Evolutionary conservation across 805 yeast species (phyloP).

Genomic region (Cyberlindnera mrakii): DNA sequence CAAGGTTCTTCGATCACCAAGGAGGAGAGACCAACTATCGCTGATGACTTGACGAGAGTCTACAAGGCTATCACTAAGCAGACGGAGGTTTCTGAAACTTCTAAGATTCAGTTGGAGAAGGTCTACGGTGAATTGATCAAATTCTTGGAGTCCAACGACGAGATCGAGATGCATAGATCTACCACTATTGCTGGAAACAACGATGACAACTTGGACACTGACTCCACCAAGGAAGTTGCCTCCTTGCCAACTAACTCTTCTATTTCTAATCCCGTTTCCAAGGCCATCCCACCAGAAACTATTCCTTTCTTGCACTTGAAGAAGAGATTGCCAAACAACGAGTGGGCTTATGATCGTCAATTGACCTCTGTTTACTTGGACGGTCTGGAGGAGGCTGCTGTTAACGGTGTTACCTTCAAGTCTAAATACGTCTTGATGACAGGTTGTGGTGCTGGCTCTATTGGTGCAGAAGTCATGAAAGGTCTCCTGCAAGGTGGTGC

Average conservation of each 20-base stretch:
- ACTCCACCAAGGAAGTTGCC: constrained; percentile 73
- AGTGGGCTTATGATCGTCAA: constrained; percentile 79
- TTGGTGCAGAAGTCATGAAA: constrained; percentile 94
- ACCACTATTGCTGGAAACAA: constrained; percentile 48
- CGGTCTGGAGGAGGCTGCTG: constrained; percentile 89
- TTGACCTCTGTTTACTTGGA: constrained; percentile 77
- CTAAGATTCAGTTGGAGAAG: constrained; percentile 65
- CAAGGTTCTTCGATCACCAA: constrained; percentile 84
- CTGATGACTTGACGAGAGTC: constrained; percentile 78
- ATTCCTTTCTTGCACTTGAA: constrained; percentile 93
- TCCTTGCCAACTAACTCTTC: constrained; percentile 71
- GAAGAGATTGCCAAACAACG: constrained; percentile 62
- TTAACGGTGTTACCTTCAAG: constrained; percentile 86
- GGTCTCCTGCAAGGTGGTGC: constrained; percentile 98
- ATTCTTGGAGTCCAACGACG: constrained; percentile 63
- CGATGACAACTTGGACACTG: constrained; percentile 44
- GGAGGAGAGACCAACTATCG: constrained; percentile 64
- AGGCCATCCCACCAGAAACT: constrained; percentile 71
- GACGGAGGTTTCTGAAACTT: constrained; percentile 51
- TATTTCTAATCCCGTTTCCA: constrained; percentile 67
- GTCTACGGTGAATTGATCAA: constrained; percentile 65
- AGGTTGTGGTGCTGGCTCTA: constrained; percentile 99
- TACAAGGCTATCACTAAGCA: constrained; percentile 78
- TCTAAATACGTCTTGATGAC: constrained; percentile 87
- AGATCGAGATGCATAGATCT: constrained; percentile 61